phyloP scores from a whole-genome alignment of 148 eudicot genomes.

The Rheum nobile region DNA sequence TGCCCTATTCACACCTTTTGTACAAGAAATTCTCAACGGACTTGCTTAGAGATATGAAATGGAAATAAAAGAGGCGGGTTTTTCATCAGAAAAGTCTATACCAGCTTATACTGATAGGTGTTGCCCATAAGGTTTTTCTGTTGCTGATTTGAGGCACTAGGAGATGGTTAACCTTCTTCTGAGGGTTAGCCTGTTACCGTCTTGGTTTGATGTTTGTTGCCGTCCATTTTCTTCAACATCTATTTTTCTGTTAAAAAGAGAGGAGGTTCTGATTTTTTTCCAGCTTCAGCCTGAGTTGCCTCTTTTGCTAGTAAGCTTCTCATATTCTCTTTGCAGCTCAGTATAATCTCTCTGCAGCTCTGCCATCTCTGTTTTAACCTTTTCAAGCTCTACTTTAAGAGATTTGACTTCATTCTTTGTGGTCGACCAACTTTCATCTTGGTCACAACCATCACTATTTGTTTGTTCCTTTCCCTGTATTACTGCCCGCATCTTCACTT shows the following conservation, averaged over 20 bases:
- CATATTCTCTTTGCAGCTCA: slow-evolving; percentile 46
- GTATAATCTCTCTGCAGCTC: slow-evolving; percentile 47
- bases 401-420: slow-evolving; percentile 40
- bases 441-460: slow-evolving; percentile 6
- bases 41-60: neutral
- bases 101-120: neutral
- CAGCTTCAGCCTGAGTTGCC: slow-evolving; percentile 40
- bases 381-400: slow-evolving; percentile 47
- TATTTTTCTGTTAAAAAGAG: slow-evolving; percentile 25
- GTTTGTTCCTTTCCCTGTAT: slow-evolving; percentile 35
- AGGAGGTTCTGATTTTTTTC: slow-evolving; percentile 36
- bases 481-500: slow-evolving; percentile 47
- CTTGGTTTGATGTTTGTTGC: slow-evolving; percentile 13
- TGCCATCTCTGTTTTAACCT: slow-evolving; percentile 31
- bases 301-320: slow-evolving; percentile 26
- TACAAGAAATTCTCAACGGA: neutral
- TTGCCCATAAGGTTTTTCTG: neutral
- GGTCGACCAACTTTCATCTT: slow-evolving; percentile 27
- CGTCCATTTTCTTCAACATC: slow-evolving; percentile 26
- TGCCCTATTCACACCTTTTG: neutral
- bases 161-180: slow-evolving; percentile 32
- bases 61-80: neutral
- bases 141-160: slow-evolving; percentile 10
- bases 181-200: slow-evolving; percentile 1
- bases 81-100: neutral